A percentile compares a stretch with the other conserved stretches of the same genome.
Conservation (phyloP, 768 basidiomycete genomes). For the Lyophyllum decastes region DNA sequence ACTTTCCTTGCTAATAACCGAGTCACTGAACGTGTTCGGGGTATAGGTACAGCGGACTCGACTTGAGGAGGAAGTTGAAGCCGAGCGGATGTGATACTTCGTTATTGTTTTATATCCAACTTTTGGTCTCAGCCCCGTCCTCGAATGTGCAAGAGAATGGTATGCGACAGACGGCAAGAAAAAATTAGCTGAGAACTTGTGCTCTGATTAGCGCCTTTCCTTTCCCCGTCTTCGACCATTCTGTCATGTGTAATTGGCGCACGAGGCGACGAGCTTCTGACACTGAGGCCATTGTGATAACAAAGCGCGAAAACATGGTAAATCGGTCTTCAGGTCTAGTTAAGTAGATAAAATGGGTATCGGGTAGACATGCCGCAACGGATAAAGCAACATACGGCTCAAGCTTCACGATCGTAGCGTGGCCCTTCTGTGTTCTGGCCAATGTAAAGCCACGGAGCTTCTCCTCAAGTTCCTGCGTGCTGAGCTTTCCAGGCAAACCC, state of each 20-base stretch:
- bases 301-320: conserved; percentile 49
- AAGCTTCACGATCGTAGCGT: conserved; percentile 51
- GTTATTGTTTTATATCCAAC: conserved; percentile 23
- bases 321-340: conserved; percentile 39
- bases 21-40: conserved; percentile 8
- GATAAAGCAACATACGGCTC: conserved; percentile 40
- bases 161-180: background rate
- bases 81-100: conserved; percentile 64
- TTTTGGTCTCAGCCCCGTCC: background rate
- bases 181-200: conserved; percentile 21
- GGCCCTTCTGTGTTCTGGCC: conserved; percentile 34
- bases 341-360: background rate
- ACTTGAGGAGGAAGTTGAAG: conserved; percentile 66
- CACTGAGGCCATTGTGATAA: conserved; percentile 54
- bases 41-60: conserved; percentile 59
- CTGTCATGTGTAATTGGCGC: conserved; percentile 61
- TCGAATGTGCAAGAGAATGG: background rate
- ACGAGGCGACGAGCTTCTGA: conserved; percentile 74
- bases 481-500: conserved; percentile 59
- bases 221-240: conserved; percentile 13
- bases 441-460: conserved; percentile 48
- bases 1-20: background rate
- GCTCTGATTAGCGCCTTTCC: conserved; percentile 16
- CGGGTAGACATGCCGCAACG: background rate
- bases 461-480: conserved; percentile 32